phyloP scores from a whole-genome alignment of 208 protist genomes.

The Blastocrithidia nonstop region DNA sequence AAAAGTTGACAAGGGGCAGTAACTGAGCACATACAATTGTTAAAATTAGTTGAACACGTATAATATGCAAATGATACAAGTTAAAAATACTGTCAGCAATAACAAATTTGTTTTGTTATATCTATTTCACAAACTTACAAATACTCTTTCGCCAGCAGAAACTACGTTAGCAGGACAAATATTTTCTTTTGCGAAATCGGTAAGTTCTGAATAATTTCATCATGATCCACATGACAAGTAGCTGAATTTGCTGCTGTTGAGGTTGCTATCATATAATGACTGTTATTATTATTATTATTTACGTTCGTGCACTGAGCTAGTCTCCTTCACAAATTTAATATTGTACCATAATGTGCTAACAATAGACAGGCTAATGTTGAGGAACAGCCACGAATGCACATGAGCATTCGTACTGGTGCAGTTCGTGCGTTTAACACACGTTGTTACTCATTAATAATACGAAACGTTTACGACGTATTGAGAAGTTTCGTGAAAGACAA shows the following conservation, averaged over 20 bases:
- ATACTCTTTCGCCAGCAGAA: constrained; percentile 47
- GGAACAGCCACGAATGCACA: constrained; percentile 62
- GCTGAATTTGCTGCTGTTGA: no score
- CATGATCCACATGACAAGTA: constrained; percentile 31
- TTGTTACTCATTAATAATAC: constrained; percentile 13
- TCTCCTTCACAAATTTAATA: constrained; percentile 24
- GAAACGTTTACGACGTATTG: no score
- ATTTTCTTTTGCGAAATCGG: constrained; percentile 44
- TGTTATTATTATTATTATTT: no score
- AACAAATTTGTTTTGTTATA: no score
- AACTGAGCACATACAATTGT: no score
- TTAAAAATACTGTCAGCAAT: no score
- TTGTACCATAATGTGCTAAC: constrained; percentile 29
- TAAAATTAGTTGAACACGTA: no score
- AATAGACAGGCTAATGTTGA: constrained; percentile 22
- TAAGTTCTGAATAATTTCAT: constrained; percentile 25
- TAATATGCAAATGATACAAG: no score
- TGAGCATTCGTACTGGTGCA: constrained; percentile 55
- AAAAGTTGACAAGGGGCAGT: no score
- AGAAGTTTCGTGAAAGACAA: no score
- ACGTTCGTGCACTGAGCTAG: constrained; percentile 16
- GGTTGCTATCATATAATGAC: no score
- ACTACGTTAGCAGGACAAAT: constrained; percentile 50
- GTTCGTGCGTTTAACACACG: constrained; percentile 25
- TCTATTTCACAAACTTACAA: constrained; percentile 10